Conservation (phyloP, 106 monocot genomes). For the Dendrobium nobile region DNA sequence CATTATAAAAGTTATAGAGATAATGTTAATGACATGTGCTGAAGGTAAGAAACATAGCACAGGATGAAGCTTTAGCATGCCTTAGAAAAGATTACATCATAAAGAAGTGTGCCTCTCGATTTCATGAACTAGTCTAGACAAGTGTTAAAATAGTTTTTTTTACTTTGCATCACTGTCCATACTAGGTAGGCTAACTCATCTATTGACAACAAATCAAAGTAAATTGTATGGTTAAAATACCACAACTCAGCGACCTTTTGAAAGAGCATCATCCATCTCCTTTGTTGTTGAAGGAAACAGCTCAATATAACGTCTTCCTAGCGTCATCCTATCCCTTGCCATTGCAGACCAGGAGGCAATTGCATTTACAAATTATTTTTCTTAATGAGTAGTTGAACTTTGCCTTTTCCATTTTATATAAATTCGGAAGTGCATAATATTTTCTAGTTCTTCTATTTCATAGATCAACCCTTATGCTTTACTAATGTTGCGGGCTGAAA, state of each 20-base stretch:
- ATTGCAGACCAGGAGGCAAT: conserved; percentile 42
- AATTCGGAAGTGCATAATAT: no score
- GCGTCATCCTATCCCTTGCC: conserved; percentile 37
- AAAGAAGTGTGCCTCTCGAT: background rate
- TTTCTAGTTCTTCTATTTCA: no score
- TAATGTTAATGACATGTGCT: background rate
- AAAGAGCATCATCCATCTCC: conserved; percentile 36
- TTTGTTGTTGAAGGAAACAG: conserved; percentile 43
- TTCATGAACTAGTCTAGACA: background rate
- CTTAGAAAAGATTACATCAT: no score
- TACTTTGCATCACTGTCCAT: background rate
- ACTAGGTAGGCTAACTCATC: background rate
- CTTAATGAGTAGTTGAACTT: no score
- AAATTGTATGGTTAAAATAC: background rate
- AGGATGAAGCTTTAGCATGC: background rate
- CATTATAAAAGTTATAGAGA: background rate
- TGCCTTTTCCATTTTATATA: no score
- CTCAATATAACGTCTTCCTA: conserved; percentile 50
- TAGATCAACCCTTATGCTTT: no score
- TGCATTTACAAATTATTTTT: conserved; percentile 37
- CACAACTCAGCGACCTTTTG: conserved; percentile 9
- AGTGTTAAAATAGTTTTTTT: background rate
- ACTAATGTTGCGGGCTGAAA: no score
- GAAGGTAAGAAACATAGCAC: background rate
- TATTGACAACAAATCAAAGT: background rate